Conservation (phyloP, 805 yeast genomes). For the Blastobotrys robertii region DNA sequence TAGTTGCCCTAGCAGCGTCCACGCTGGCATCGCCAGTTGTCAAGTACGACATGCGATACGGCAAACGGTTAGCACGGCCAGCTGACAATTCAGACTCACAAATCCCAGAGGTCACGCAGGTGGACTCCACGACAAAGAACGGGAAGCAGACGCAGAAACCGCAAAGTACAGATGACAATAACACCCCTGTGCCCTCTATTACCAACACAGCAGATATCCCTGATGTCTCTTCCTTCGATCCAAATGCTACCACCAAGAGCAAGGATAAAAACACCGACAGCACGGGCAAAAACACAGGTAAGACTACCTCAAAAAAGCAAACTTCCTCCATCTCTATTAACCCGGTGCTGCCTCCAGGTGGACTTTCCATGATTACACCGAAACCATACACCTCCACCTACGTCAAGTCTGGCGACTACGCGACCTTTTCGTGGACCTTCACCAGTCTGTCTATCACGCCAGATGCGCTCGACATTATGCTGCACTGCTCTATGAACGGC, state of each 20-base stretch:
- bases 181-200: no score
- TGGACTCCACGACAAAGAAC: conserved; percentile 2
- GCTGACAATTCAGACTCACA: no score
- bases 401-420: conserved; percentile 29
- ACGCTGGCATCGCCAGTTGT: no score
- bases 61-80: no score
- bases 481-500: conserved; percentile 27
- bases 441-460: conserved; percentile 30
- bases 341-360: conserved; percentile 30
- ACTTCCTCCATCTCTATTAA: conserved; percentile 21
- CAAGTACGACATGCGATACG: no score
- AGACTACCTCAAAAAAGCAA: conserved; percentile 2
- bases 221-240: no score
- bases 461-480: conserved; percentile 29
- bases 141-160: not conserved
- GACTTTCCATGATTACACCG: conserved; percentile 27
- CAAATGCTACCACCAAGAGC: not conserved
- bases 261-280: conserved; percentile 1
- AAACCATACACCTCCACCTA: conserved; percentile 27
- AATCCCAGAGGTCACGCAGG: not conserved
- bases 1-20: no score
- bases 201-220: no score
- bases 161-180: no score
- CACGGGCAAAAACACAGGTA: not conserved
- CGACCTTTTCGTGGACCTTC: conserved; percentile 33